These are phyloP conservation scores for Apiotrichum mycotoxinovorans DNA, from an alignment of 1,284 basidiomycete species.

Conservation along the genomic window DNA sequence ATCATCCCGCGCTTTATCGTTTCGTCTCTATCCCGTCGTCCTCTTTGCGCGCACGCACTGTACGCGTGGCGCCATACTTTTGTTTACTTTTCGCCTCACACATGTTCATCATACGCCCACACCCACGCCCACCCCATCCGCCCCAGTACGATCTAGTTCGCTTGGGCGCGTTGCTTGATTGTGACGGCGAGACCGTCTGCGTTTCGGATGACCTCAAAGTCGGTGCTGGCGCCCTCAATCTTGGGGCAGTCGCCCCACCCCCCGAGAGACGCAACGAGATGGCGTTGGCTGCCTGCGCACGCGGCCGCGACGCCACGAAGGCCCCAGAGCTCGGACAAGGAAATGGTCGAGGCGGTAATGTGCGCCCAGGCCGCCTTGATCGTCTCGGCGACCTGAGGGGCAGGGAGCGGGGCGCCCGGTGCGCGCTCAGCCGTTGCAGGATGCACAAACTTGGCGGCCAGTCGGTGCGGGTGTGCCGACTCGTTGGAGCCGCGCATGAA, in stretches of 20 bases:
- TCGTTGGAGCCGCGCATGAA: slow-evolving; percentile 44
- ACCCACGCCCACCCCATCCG: too few relatives aligned
- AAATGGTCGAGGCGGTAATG: slow-evolving; percentile 51
- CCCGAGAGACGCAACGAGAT: slow-evolving; percentile 41
- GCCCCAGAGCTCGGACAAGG: slow-evolving; percentile 69
- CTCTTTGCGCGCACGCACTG: too few relatives aligned
- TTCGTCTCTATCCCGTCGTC: too few relatives aligned
- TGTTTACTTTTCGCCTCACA: too few relatives aligned
- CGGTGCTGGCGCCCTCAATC: neutral
- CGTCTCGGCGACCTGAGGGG: slow-evolving; percentile 56
- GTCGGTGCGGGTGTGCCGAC: slow-evolving; percentile 41
- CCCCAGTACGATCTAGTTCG: too few relatives aligned
- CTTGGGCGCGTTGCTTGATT: too few relatives aligned
- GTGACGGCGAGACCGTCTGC: slow-evolving; percentile 7
- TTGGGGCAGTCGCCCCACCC: slow-evolving; percentile 45
- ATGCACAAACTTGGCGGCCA: slow-evolving; percentile 58
- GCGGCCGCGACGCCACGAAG: slow-evolving; percentile 56
- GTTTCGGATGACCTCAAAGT: slow-evolving; percentile 4
- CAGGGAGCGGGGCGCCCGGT: slow-evolving; percentile 46
- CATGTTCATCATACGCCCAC: too few relatives aligned
- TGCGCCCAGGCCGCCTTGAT: slow-evolving; percentile 59
- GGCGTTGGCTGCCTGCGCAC: slow-evolving; percentile 60
- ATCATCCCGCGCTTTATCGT: too few relatives aligned
- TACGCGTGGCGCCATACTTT: too few relatives aligned
- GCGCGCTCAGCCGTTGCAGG: slow-evolving; percentile 25